Conservation (phyloP, 257 asterid species). For the Apocynum venetum region DNA sequence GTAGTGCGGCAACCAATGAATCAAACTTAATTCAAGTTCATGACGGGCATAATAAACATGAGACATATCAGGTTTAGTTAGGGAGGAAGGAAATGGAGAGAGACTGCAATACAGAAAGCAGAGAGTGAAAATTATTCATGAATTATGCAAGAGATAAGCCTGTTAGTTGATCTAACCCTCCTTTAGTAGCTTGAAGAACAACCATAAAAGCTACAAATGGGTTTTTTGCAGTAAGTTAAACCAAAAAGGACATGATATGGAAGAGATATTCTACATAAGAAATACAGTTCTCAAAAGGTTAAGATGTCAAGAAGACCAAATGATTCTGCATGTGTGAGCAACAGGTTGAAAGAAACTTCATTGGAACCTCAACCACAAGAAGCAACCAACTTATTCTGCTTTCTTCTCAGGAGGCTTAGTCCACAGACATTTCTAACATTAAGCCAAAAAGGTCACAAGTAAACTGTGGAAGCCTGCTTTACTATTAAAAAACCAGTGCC, state of each 20-base stretch:
- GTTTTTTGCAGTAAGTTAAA: neutral
- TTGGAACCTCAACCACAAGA: neutral
- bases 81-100: neutral
- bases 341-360: neutral
- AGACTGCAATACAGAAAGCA: neutral
- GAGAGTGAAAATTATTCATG: neutral
- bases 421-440: neutral
- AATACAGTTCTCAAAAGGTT: neutral
- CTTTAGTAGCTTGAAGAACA: neutral
- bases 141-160: neutral
- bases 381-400: neutral
- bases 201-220: neutral
- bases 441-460: neutral
- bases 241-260: neutral
- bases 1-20: slow-evolving; percentile 84
- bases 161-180: neutral
- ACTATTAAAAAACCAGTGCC: neutral
- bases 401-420: neutral
- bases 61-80: neutral
- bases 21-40: slow-evolving; percentile 51
- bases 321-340: neutral
- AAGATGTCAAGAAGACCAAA: neutral
- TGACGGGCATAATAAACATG: neutral
- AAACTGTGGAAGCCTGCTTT: neutral
- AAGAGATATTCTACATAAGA: neutral